Percentiles rank a stretch among this genome's conserved stretches.
Conservation (phyloP, 2,329 filamentous ascomycete species). For the Fusarium irregulare region DNA sequence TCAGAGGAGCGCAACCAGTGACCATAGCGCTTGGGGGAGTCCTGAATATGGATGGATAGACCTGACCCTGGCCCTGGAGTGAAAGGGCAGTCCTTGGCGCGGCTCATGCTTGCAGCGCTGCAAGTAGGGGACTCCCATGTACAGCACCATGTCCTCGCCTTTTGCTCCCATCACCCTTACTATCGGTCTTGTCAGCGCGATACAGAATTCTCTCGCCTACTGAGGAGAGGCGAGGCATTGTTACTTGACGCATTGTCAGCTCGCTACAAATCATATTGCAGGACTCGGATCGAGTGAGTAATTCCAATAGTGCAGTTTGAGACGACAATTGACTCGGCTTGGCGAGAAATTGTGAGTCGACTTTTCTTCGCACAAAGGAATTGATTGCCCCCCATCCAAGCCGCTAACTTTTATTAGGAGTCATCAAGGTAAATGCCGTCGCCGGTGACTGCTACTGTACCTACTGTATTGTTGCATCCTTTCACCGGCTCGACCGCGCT, state of each 20-base stretch:
- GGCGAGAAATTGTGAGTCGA: constrained; percentile 13
- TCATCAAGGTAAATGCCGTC: constrained; percentile 19
- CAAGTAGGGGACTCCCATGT: constrained; percentile 15
- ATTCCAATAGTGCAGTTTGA: background rate
- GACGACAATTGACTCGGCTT: constrained; percentile 11
- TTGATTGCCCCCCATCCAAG: constrained; percentile 9
- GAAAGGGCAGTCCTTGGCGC: constrained; percentile 33
- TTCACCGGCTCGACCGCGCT: constrained; percentile 5
- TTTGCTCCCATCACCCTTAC: constrained; percentile 37
- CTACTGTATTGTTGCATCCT: constrained; percentile 5
- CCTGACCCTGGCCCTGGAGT: background rate
- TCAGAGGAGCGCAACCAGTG: constrained; percentile 12
- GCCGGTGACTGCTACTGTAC: background rate
- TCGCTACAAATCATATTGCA: constrained; percentile 28
- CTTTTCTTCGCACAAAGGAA: constrained; percentile 5
- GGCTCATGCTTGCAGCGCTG: constrained; percentile 21
- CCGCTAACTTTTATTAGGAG: background rate
- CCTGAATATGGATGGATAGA: background rate
- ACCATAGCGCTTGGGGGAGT: constrained; percentile 22
- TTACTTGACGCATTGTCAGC: constrained; percentile 38
- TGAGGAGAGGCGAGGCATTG: constrained; percentile 8
- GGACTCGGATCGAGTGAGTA: background rate
- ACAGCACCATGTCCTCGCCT: constrained; percentile 3
- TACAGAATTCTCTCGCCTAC: constrained; percentile 18
- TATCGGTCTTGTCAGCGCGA: constrained; percentile 32